These are phyloP conservation scores for Elaphomyces granulatus DNA, from an alignment of 495 filamentous ascomycete species.

Conservation along the genomic window DNA sequence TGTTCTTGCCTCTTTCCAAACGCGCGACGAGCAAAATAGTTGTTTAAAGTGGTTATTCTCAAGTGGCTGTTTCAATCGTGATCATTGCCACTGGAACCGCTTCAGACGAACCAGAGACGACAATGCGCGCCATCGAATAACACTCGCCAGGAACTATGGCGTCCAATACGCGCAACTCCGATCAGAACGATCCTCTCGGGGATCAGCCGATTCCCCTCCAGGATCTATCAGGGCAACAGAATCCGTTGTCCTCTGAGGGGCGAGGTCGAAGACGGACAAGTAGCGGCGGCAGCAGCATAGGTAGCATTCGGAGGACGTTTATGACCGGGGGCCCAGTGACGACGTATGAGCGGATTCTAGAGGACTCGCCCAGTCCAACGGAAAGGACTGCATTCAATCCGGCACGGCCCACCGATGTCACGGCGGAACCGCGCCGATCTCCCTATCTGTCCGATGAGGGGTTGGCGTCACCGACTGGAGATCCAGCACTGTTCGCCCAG, in stretches of 20 bases:
- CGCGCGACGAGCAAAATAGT: too few species aligned
- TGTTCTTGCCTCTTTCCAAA: too few species aligned
- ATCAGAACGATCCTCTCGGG: constrained; percentile 31
- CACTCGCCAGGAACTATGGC: constrained; percentile 40
- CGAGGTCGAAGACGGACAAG: constrained; percentile 16
- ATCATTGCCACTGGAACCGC: too few species aligned
- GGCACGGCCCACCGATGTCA: constrained; percentile 20
- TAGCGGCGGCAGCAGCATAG: constrained; percentile 16
- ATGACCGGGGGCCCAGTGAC: constrained; percentile 20
- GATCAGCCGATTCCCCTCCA: constrained; percentile 71
- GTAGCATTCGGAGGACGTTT: constrained; percentile 24
- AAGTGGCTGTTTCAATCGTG: too few species aligned
- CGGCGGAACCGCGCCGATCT: constrained; percentile 15
- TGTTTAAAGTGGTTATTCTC: too few species aligned
- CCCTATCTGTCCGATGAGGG: constrained; percentile 19
- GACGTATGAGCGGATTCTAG: constrained; percentile 39
- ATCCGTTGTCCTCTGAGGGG: constrained; percentile 17
- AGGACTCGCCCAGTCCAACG: constrained; percentile 36
- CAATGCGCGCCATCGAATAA: constrained; percentile 34
- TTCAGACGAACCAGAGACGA: too few species aligned
- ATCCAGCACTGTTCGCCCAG: constrained; percentile 38
- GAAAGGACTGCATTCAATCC: constrained; percentile 6
- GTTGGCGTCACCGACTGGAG: constrained; percentile 33
- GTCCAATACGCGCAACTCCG: constrained; percentile 38
- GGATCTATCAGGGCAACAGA: constrained; percentile 53